phyloP scores from a whole-genome alignment of 1,284 basidiomycete species.

The Blastosporella zonata region DNA sequence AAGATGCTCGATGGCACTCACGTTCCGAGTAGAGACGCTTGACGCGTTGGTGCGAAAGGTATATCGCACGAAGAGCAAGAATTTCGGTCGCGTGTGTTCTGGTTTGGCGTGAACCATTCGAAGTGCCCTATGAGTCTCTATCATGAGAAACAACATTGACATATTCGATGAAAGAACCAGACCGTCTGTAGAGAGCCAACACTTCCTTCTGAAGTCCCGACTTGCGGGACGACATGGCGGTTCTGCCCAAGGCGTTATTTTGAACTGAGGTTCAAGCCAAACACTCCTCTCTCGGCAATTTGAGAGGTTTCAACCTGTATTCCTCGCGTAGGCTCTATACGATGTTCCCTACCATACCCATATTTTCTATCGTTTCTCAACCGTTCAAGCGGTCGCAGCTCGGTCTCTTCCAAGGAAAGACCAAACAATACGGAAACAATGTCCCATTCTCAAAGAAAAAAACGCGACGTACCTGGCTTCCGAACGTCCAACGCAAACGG shows the following conservation, averaged over 20 bases:
- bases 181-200: constrained; percentile 71
- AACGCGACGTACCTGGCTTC: constrained; percentile 87
- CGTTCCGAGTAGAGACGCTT: constrained; percentile 57
- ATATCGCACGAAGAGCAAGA: constrained; percentile 63
- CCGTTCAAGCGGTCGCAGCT: constrained; percentile 76
- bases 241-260: constrained; percentile 5
- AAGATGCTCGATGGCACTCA: constrained; percentile 69
- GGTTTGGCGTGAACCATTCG: constrained; percentile 73
- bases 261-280: constrained; percentile 7
- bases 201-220: constrained; percentile 74
- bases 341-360: constrained; percentile 29
- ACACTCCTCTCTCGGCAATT: constrained; percentile 5
- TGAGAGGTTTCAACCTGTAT: neutral
- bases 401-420: constrained; percentile 79
- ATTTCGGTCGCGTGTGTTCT: constrained; percentile 51
- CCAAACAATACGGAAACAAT: constrained; percentile 82
- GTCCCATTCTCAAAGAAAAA: constrained; percentile 90
- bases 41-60: constrained; percentile 63
- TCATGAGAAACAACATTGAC: neutral
- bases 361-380: constrained; percentile 42
- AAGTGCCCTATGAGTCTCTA: constrained; percentile 50
- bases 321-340: neutral
- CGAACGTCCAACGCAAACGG: constrained; percentile 79
- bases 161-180: constrained; percentile 5
- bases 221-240: constrained; percentile 27